Conservation (phyloP, 495 filamentous ascomycete species). For the Tirmania nivea region DNA sequence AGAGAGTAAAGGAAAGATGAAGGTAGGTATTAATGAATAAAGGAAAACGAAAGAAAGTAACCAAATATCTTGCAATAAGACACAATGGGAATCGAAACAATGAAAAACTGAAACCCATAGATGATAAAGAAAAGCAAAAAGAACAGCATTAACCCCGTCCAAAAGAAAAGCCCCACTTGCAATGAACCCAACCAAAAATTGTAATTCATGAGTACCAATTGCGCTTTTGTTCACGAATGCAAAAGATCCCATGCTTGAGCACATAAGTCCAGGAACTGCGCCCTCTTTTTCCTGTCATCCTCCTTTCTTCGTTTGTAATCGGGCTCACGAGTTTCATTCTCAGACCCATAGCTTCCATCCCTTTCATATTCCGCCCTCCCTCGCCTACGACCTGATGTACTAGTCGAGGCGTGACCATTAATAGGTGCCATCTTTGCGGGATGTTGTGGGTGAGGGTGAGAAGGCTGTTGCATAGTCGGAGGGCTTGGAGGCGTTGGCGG, state of each 20-base stretch:
- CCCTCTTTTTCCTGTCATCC: conserved; percentile 69
- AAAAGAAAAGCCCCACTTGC: too few relatives aligned
- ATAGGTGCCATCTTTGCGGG: conserved; percentile 23
- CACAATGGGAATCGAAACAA: too few relatives aligned
- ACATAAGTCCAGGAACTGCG: conserved; percentile 77
- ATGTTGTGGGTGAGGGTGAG: conserved; percentile 15
- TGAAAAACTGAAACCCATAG: too few relatives aligned
- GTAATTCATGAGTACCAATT: too few relatives aligned
- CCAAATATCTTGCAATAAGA: too few relatives aligned
- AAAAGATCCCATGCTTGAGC: conserved; percentile 89
- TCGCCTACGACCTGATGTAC: conserved; percentile 41
- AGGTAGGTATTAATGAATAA: too few relatives aligned
- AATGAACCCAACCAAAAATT: too few relatives aligned
- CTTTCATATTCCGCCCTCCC: conserved; percentile 75
- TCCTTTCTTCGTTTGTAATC: conserved; percentile 62
- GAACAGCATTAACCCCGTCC: too few relatives aligned
- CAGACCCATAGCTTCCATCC: conserved; percentile 49
- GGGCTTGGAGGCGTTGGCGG: conserved; percentile 89
- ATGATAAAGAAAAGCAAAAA: too few relatives aligned
- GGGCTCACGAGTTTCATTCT: conserved; percentile 25
- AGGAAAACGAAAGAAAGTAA: too few relatives aligned
- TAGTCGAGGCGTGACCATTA: conserved; percentile 12
- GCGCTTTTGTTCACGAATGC: conserved; percentile 43
- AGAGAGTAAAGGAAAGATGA: too few relatives aligned
- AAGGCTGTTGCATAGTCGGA: conserved; percentile 17